Conservation (phyloP, 306 rosid genomes). For the Ormosia emarginata region DNA sequence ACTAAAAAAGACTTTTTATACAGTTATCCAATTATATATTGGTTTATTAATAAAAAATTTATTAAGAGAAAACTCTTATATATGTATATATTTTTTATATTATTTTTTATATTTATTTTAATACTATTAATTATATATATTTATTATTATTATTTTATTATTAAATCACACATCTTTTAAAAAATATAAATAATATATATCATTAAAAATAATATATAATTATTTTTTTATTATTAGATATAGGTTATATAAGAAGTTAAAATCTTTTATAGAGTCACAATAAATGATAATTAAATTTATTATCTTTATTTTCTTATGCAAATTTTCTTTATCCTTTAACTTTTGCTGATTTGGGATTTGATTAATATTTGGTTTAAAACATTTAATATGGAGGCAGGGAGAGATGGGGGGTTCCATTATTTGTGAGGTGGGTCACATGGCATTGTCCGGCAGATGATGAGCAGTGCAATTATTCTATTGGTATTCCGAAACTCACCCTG, state of each 20-base stretch:
- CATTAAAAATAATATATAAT: too few relatives aligned
- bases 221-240: too few relatives aligned
- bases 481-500: constrained; percentile 21
- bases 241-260: not conserved
- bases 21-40: not conserved
- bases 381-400: not conserved
- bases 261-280: not conserved
- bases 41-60: not conserved
- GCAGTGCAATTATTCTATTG: constrained; percentile 6
- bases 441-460: constrained; percentile 26
- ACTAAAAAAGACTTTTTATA: not conserved
- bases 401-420: constrained; percentile 25
- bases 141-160: too few relatives aligned
- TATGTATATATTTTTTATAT: too few relatives aligned
- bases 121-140: too few relatives aligned
- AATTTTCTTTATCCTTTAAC: not conserved
- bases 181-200: too few relatives aligned
- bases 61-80: too few relatives aligned
- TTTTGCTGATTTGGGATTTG: not conserved
- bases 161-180: too few relatives aligned
- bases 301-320: not conserved
- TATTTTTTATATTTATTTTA: too few relatives aligned
- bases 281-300: not conserved
- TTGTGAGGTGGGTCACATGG: constrained; percentile 38
- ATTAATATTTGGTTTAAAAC: not conserved